Conservation (phyloP, 495 filamentous ascomycete genomes). For the Aspergillus sclerotiicarbonarius region DNA sequence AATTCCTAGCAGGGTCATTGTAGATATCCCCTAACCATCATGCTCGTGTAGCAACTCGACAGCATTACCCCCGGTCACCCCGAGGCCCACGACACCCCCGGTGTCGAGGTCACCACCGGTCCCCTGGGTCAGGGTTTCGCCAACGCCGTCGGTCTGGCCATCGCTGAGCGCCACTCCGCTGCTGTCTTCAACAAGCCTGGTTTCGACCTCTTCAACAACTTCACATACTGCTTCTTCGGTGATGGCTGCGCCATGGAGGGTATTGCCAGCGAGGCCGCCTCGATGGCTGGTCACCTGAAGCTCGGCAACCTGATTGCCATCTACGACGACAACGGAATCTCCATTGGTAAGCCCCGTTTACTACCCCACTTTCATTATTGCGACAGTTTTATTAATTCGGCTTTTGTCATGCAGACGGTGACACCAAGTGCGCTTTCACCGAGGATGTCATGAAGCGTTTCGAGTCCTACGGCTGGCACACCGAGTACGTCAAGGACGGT, state of each 20-base stretch:
- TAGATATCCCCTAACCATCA: slow-evolving; percentile 1
- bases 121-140: slow-evolving; percentile 93
- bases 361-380: not conserved
- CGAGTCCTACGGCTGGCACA: slow-evolving; percentile 98
- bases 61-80: slow-evolving; percentile 97
- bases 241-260: slow-evolving; percentile 99
- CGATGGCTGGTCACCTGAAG: slow-evolving; percentile 91
- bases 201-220: slow-evolving; percentile 87
- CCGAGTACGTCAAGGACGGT: slow-evolving; percentile 79
- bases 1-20: not conserved
- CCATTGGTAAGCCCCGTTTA: slow-evolving; percentile 58
- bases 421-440: slow-evolving; percentile 94
- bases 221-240: slow-evolving; percentile 95
- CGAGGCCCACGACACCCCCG: slow-evolving; percentile 93
- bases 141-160: slow-evolving; percentile 95
- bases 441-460: slow-evolving; percentile 96
- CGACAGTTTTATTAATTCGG: not conserved
- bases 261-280: slow-evolving; percentile 89
- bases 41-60: slow-evolving; percentile 61
- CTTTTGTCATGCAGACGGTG: slow-evolving; percentile 61
- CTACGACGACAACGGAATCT: slow-evolving; percentile 99
- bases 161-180: slow-evolving; percentile 87
- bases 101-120: slow-evolving; percentile 96
- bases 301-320: slow-evolving; percentile 94
- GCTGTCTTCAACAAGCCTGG: slow-evolving; percentile 97